Evolutionary conservation across 1,284 basidiomycete species (phyloP).

Genomic region (Puccinia horiana): DNA sequence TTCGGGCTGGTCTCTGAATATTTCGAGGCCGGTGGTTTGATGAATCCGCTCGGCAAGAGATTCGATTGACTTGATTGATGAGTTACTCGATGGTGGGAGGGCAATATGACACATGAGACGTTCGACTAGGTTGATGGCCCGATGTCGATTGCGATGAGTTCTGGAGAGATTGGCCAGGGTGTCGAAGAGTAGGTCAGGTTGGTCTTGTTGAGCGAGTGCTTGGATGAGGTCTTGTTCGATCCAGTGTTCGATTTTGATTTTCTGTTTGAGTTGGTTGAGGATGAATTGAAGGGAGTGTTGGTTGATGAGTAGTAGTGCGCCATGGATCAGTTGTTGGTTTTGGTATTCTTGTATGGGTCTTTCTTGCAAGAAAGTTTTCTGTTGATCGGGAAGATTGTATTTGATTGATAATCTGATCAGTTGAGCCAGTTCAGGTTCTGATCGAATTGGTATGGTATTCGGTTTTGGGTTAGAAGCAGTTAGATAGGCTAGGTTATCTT

Average conservation of each 20-base stretch:
- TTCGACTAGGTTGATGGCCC: slow-evolving; percentile 1
- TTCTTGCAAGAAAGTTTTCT: neutral
- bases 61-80: neutral
- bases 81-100: neutral
- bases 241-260: slow-evolving; percentile 12
- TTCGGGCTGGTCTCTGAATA: neutral
- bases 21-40: slow-evolving; percentile 15
- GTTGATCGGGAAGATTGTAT: slow-evolving; percentile 9
- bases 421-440: slow-evolving; percentile 10
- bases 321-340: slow-evolving; percentile 18
- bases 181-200: slow-evolving; percentile 1
- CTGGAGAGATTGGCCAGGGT: slow-evolving; percentile 1
- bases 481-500: slow-evolving; percentile 25
- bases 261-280: neutral
- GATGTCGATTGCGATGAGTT: neutral
- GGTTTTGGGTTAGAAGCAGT: neutral
- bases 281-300: neutral
- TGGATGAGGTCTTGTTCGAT: slow-evolving; percentile 18
- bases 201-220: neutral
- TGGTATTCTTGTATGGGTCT: neutral
- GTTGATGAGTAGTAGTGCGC: slow-evolving; percentile 3
- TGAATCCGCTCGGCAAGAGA: slow-evolving; percentile 9
- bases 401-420: slow-evolving; percentile 16
- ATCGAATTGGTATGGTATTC: neutral
- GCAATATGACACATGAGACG: neutral